Evolutionary conservation across 2,329 filamentous ascomycete genomes (phyloP).

Genomic region (Nemania sp.): DNA sequence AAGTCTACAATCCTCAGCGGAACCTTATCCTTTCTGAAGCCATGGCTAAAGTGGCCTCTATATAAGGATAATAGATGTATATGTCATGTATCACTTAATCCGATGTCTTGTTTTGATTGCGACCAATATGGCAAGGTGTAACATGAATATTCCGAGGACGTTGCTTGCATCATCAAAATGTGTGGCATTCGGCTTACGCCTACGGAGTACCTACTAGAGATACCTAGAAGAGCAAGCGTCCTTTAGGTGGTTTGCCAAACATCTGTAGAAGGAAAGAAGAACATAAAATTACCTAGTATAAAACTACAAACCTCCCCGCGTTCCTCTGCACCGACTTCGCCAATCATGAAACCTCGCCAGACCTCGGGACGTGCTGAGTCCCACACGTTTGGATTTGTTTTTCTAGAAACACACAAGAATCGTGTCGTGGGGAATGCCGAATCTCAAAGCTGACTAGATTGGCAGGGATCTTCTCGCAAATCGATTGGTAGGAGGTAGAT

Average conservation of each 20-base stretch:
- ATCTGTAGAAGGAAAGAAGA: neutral
- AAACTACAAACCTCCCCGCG: neutral
- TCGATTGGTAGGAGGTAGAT: neutral
- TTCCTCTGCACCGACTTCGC: neutral
- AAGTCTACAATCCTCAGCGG: too few relatives aligned
- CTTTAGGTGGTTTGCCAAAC: neutral
- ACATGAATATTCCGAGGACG: too few relatives aligned
- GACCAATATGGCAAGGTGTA: too few relatives aligned
- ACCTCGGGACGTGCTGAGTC: neutral
- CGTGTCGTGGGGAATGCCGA: slow-evolving; percentile 1
- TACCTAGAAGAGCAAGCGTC: neutral
- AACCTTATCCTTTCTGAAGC: too few relatives aligned
- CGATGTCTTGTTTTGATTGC: too few relatives aligned
- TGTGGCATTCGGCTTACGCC: neutral
- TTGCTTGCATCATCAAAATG: neutral
- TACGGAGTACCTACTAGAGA: too few relatives aligned
- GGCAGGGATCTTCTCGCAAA: slow-evolving; percentile 3
- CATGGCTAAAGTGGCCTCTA: too few relatives aligned
- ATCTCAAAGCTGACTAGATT: neutral
- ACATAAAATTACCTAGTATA: neutral
- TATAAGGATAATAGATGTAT: too few relatives aligned
- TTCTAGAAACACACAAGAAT: neutral
- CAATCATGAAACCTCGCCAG: neutral
- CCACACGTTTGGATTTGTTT: neutral
- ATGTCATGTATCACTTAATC: too few relatives aligned